Base-by-base conservation (phyloP, 345 rosid genomes). In the Lenwebbia sp. region DNA sequence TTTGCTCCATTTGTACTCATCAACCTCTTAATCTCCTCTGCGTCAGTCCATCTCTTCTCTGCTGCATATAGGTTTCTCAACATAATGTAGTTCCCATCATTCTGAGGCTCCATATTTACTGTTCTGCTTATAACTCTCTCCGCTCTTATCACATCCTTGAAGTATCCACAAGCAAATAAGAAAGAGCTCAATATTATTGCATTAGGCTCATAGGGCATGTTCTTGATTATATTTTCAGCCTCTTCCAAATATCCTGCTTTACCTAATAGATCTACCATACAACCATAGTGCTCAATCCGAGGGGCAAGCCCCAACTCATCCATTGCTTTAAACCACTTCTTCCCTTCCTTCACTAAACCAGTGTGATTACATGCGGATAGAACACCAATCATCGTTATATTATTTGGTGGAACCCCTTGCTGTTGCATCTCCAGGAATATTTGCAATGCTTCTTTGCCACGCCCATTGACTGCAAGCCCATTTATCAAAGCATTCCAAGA, bases 351-450 rank as follows among this genome's bases (percentile, higher is more conserved):
- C 53, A 94, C 90, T 49, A 95, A 87, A 83, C 99, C 99, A 7
- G 93, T 93, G 78, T 96, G 99, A 90, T 90, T 93, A 87, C 99
- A 95, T 57, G 99, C 99, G 40, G 96, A 92, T 58, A 96, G 89
- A 82, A 93, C 93, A 6, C 92, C 94, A 0, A 94, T 86, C 94
- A 96, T 86, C 84, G 96, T 93, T 74, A 93, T 86, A 47, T 93
- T 95, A 89, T 95, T 94, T 17, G 96, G 96, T 86, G 88, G 89
- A 51, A 86, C 54, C 89, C 93, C 95, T 87, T 83, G 82, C 52
- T 10, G 83, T 83, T 88, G 87, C 98, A 95, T 96, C 83, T 89
- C 86, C 47, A 81, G 28, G 84, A 93, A 92, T 22, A 89, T 86
- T 70, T 90, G 86, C 86, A 94, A 76, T 62, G 99, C 99, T 88